Evolutionary conservation across 2,329 filamentous ascomycete species (phyloP).

Genomic region (Drechslera avenae): DNA sequence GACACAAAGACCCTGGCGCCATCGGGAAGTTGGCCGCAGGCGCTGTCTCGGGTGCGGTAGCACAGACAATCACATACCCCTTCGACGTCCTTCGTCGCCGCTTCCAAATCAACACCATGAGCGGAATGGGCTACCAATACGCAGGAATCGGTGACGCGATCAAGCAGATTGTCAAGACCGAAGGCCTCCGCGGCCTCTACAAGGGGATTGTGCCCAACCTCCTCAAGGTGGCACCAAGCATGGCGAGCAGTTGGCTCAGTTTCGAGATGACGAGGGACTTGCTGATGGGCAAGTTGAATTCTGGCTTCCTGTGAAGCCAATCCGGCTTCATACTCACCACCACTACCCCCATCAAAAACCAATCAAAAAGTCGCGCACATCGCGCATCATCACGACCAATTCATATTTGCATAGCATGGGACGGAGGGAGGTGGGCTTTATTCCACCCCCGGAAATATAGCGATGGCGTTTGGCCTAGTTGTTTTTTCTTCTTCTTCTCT

Average conservation of each 20-base stretch:
- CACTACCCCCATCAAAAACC: too few species aligned
- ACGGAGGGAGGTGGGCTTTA: too few species aligned
- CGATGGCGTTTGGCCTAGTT: too few species aligned
- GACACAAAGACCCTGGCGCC: slow-evolving; percentile 80
- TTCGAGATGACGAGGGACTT: slow-evolving; percentile 94
- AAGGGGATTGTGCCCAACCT: slow-evolving; percentile 96
- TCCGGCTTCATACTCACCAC: background rate
- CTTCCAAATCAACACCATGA: slow-evolving; percentile 99
- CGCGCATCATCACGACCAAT: background rate
- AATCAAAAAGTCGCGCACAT: background rate
- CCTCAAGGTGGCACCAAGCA: slow-evolving; percentile 95
- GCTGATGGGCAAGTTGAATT: slow-evolving; percentile 59
- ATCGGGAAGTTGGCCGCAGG: slow-evolving; percentile 84
- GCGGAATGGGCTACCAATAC: slow-evolving; percentile 96
- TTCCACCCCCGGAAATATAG: too few species aligned
- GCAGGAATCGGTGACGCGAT: slow-evolving; percentile 85
- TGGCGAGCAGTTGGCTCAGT: slow-evolving; percentile 98
- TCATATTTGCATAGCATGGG: background rate
- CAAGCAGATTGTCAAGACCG: slow-evolving; percentile 77
- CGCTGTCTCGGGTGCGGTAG: slow-evolving; percentile 92
- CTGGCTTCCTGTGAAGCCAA: slow-evolving; percentile 34
- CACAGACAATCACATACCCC: slow-evolving; percentile 97
- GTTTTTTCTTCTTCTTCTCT: too few species aligned
- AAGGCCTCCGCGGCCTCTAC: slow-evolving; percentile 85
- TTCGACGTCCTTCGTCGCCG: slow-evolving; percentile 92